Conservation (phyloP, 257 asterid species). For the Solanum ahanhuiri region DNA sequence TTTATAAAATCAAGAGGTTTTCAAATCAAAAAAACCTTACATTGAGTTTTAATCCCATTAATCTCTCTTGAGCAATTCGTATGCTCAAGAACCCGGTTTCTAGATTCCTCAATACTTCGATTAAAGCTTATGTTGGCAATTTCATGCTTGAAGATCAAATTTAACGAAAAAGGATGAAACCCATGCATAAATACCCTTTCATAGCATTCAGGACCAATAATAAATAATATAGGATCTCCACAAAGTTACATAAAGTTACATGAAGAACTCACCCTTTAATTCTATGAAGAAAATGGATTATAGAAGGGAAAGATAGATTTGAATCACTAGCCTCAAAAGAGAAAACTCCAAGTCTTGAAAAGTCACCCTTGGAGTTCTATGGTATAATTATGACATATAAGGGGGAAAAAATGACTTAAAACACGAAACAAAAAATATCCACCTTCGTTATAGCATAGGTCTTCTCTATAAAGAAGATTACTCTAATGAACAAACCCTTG, state of each 20-base stretch:
- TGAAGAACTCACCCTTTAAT: neutral
- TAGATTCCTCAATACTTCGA: neutral
- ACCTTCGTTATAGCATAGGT: too few relatives aligned
- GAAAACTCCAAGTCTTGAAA: neutral
- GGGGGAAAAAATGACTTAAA: neutral
- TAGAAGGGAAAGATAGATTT: neutral
- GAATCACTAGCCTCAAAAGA: neutral
- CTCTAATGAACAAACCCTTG: neutral
- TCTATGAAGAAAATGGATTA: neutral
- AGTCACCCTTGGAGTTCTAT: neutral
- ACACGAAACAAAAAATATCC: neutral
- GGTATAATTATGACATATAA: neutral
- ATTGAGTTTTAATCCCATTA: neutral
- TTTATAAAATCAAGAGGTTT: neutral
- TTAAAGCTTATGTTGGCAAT: neutral
- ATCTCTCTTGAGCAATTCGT: neutral
- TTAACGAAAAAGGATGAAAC: neutral
- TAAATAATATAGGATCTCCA: neutral
- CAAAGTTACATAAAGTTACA: neutral
- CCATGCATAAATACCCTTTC: neutral
- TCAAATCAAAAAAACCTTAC: too few relatives aligned
- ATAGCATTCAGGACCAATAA: neutral
- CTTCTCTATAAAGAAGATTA: neutral
- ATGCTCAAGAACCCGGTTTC: neutral
- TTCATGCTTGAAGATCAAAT: neutral